phyloP scores from a whole-genome alignment of 2,329 filamentous ascomycete genomes.

The Pestalotiopsis sp. region DNA sequence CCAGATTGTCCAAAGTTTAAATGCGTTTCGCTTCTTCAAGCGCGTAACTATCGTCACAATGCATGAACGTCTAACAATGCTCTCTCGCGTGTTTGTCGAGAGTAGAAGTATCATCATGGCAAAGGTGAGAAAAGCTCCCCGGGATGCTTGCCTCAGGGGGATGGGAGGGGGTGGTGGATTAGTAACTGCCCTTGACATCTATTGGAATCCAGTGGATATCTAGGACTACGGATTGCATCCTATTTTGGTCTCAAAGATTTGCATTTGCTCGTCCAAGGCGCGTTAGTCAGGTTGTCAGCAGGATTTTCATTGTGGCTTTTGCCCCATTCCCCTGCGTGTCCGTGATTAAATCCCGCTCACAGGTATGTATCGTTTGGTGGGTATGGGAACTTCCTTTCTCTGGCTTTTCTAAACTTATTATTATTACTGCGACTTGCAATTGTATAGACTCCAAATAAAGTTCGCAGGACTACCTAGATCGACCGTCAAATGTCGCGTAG shows the following conservation, averaged over 20 bases:
- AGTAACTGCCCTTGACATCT: background rate
- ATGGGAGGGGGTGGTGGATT: background rate
- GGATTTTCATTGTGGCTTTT: background rate
- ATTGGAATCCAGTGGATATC: background rate
- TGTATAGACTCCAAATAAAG: background rate
- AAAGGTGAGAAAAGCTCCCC: background rate
- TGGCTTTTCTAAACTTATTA: background rate
- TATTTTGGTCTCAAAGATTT: background rate
- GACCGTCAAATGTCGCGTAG: background rate
- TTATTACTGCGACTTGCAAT: background rate
- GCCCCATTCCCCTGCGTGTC: background rate
- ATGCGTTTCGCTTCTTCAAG: no score
- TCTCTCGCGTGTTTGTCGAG: no score
- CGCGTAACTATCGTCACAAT: background rate
- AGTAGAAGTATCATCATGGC: no score
- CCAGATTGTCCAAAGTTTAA: background rate
- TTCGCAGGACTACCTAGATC: background rate
- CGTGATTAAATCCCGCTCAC: background rate
- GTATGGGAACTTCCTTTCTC: background rate
- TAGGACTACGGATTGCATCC: background rate
- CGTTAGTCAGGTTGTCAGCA: background rate
- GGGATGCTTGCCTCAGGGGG: background rate
- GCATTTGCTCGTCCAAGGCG: background rate
- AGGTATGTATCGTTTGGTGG: background rate
- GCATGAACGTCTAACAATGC: background rate